Evolutionary conservation across 257 asterid species (phyloP).

Genomic region (Solanum chilense): DNA sequence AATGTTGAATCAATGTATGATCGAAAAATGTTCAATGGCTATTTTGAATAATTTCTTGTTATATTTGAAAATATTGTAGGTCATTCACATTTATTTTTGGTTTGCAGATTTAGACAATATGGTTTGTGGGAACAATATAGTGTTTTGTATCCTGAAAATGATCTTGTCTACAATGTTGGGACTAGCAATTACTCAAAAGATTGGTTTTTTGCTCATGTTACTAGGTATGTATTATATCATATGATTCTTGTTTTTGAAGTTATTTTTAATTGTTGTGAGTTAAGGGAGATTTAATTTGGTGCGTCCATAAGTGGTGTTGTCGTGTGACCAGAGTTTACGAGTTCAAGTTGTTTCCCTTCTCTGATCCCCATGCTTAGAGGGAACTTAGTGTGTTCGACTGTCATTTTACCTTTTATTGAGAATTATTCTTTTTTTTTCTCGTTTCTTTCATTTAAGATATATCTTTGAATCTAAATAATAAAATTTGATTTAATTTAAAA

Average conservation of each 20-base stretch:
- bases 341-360: background rate
- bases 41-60: background rate
- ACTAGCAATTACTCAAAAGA: constrained; percentile 28
- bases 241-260: background rate
- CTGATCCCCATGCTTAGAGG: background rate
- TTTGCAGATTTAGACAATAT: constrained; percentile 43
- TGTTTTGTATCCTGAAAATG: constrained; percentile 22
- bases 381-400: background rate
- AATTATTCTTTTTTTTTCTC: too few species aligned
- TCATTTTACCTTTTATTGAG: background rate
- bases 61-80: background rate
- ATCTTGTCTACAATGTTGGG: constrained; percentile 38
- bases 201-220: constrained; percentile 61
- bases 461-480: too few species aligned
- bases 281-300: background rate
- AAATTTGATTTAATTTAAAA: too few species aligned
- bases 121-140: constrained; percentile 52
- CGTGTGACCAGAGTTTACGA: background rate
- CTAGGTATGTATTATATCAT: constrained; percentile 16
- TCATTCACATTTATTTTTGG: background rate
- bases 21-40: background rate
- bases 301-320: fast-evolving
- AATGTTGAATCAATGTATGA: background rate
- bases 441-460: too few species aligned
- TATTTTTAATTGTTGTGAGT: too few species aligned